Evolutionary conservation across 2,329 filamentous ascomycete species (phyloP), one percentile per base, ranked within the genome.

Genomic region (Pseudodiploospora longispora): DNA sequence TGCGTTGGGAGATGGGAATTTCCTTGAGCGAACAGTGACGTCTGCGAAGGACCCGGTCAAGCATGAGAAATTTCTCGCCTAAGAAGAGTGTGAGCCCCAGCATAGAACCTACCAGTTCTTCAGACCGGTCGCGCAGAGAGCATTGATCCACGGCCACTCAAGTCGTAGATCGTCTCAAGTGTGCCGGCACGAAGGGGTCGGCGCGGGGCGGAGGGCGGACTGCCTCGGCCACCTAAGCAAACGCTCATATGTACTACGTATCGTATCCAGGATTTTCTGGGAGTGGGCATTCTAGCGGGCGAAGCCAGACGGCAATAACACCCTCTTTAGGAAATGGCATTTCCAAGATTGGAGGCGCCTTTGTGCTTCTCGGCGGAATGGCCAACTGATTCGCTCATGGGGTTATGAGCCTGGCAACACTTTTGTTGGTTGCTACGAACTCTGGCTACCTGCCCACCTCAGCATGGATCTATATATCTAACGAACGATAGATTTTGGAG

Each of bases 51-150:
- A 19, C 19, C 19, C 19, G 19, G 19, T 19, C 19, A 19, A 19
- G 2, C 19, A 19, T 19, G 19, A 19, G 19, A 2, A 19, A 19
- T 19, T 19, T 19, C 19, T 19, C 19, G 19, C 19, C 19, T 19
- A 19, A 19, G 19, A 19, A 19, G 19, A 19, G 19, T 19, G 19
- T 19, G 31, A 44, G 43, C 40, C 35, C 44, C 50, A 52, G 50
- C 51, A 54, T 52, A 70, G 52, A 62, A 69, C 19, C 19, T 19
- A 19, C 65, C 61, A 67, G 55, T 64, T 66, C 55, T 61, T 60
- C 61, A 63, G 65, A 68, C 68, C 68, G 67, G 68, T 71, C 66
- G 63, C 66, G 66, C 63, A 64, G 50, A 19, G 19, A 50, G 47
- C 47, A 47, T 51, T 53, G 52, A 62, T 61, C 61, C 48, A 47